Evolutionary conservation across 352 stramenopile species (phyloP).

Genomic region (Phytophthora podocarpi): DNA sequence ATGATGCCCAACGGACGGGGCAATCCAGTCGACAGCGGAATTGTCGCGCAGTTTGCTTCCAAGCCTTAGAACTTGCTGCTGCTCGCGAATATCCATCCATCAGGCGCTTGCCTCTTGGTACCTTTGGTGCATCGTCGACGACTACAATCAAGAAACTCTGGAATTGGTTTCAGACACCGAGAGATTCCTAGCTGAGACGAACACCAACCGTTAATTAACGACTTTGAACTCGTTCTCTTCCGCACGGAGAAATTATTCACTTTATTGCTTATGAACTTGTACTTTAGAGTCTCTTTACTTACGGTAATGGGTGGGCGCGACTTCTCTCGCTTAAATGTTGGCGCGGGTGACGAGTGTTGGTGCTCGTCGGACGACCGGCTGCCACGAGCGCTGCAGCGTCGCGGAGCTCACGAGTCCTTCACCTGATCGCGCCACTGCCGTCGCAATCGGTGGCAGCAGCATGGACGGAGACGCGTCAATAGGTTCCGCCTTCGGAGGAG

Average conservation of each 20-base stretch:
- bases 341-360: slow-evolving; percentile 26
- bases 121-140: neutral
- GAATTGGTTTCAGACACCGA: slow-evolving; percentile 24
- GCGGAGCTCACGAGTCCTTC: slow-evolving; percentile 32
- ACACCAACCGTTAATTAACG: too few relatives aligned
- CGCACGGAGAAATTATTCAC: slow-evolving; percentile 18
- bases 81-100: neutral
- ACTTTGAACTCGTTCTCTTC: slow-evolving; percentile 4
- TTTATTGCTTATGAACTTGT: slow-evolving; percentile 20
- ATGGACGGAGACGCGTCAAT: slow-evolving; percentile 4
- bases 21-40: slow-evolving; percentile 16
- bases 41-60: slow-evolving; percentile 6
- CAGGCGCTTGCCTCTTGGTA: too few relatives aligned
- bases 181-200: too few relatives aligned
- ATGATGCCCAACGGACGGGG: slow-evolving; percentile 1
- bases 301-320: neutral
- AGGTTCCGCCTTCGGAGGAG: slow-evolving; percentile 13
- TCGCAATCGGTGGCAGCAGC: slow-evolving; percentile 43
- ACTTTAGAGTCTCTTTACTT: slow-evolving; percentile 18
- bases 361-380: slow-evolving; percentile 29
- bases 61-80: too few relatives aligned
- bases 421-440: slow-evolving; percentile 37
- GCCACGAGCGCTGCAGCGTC: slow-evolving; percentile 30
- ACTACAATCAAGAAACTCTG: slow-evolving; percentile 9
- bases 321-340: slow-evolving; percentile 35